Evolutionary conservation across 345 rosid species (phyloP).

Genomic region (Brassica cretica): DNA sequence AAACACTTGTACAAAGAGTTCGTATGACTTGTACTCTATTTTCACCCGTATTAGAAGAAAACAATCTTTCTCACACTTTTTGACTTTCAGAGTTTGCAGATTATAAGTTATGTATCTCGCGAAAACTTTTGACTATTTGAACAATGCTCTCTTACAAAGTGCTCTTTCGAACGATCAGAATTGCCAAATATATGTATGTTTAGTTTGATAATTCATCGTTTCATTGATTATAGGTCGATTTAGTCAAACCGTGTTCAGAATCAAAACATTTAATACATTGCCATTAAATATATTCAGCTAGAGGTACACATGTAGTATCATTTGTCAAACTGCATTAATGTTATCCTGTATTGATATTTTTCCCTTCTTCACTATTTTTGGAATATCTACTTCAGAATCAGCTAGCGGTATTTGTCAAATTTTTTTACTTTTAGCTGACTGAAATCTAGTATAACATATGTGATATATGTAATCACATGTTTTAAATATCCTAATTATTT

Average conservation of each 20-base stretch:
- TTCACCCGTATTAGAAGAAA: no score
- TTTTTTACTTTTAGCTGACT: background rate
- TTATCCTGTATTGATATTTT: background rate
- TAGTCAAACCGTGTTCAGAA: constrained; percentile 29
- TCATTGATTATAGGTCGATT: constrained; percentile 24
- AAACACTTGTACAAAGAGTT: background rate
- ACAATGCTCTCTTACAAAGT: constrained; percentile 20
- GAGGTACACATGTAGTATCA: background rate
- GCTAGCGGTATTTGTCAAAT: background rate
- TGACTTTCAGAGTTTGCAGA: constrained; percentile 17
- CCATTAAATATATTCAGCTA: background rate
- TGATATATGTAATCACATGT: background rate
- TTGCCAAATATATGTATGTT: constrained; percentile 32
- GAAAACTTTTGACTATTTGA: constrained; percentile 26
- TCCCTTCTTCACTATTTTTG: background rate
- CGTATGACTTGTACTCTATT: background rate
- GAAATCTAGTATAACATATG: background rate
- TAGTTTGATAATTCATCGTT: constrained; percentile 11
- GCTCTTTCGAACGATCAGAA: constrained; percentile 3
- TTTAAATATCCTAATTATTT: background rate
- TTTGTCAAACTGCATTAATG: constrained; percentile 15
- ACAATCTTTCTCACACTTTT: constrained; percentile 10
- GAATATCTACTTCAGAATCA: background rate
- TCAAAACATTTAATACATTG: constrained; percentile 3
- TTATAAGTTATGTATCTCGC: background rate